A percentile compares a stretch with the other conserved stretches of the same genome.
phyloP scores from a whole-genome alignment of 2,329 filamentous ascomycete species.

The Rutstroemia sydowiana region DNA sequence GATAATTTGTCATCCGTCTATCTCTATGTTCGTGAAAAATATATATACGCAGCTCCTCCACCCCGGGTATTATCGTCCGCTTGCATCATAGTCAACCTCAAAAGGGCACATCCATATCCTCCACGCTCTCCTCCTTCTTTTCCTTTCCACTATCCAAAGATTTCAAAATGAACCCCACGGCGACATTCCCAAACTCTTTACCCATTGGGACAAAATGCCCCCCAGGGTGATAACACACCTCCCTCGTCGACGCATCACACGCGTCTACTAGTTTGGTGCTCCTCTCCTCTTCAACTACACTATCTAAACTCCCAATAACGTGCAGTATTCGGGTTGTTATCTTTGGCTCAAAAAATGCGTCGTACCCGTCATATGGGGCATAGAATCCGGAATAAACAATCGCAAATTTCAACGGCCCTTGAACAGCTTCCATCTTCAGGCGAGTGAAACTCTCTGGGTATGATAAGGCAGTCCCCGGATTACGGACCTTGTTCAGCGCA shows the following conservation, averaged over 20 bases:
- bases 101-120: slow-evolving; percentile 65
- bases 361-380: slow-evolving; percentile 53
- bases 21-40: slow-evolving; percentile 2
- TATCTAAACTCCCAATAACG: slow-evolving; percentile 76
- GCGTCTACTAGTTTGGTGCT: slow-evolving; percentile 59
- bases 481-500: slow-evolving; percentile 23
- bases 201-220: slow-evolving; percentile 84
- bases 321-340: slow-evolving; percentile 74
- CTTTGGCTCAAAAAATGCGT: slow-evolving; percentile 65
- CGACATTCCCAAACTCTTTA: slow-evolving; percentile 70
- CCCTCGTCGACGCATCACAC: slow-evolving; percentile 31
- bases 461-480: slow-evolving; percentile 34
- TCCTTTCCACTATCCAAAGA: slow-evolving; percentile 33
- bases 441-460: slow-evolving; percentile 44
- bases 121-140: slow-evolving; percentile 50
- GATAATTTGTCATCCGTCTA: slow-evolving; percentile 9
- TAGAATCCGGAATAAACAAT: slow-evolving; percentile 73
- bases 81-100: slow-evolving; percentile 21
- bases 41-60: neutral
- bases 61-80: too few relatives aligned
- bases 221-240: slow-evolving; percentile 66
- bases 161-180: slow-evolving; percentile 64
- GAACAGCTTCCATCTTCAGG: slow-evolving; percentile 34
- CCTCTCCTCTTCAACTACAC: slow-evolving; percentile 74
- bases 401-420: slow-evolving; percentile 57